phyloP scores from a whole-genome alignment of 2,329 filamentous ascomycete genomes.

The Penicillium glabrum region DNA sequence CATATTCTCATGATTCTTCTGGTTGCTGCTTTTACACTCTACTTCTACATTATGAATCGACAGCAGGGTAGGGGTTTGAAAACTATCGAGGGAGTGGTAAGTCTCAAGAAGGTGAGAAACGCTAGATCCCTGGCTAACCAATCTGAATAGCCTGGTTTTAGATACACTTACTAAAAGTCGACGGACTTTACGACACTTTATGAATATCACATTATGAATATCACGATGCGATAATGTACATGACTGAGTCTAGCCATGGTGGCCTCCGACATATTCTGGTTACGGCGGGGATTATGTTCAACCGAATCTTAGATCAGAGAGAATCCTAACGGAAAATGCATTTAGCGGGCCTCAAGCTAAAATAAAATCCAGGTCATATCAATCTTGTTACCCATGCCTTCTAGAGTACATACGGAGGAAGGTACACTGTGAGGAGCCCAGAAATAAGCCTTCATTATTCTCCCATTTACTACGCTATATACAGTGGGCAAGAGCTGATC shows the following conservation, averaged over 20 bases:
- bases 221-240: not conserved
- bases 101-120: constrained; percentile 1
- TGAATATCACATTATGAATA: not conserved
- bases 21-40: constrained; percentile 52
- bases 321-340: not conserved
- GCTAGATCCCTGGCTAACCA: not conserved
- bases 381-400: too few species aligned
- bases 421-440: too few species aligned
- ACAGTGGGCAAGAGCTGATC: too few species aligned
- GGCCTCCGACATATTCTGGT: not conserved
- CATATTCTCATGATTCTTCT: constrained; percentile 60
- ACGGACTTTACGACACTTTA: not conserved
- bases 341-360: not conserved
- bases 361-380: not conserved
- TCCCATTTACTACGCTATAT: too few species aligned
- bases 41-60: constrained; percentile 56
- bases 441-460: too few species aligned
- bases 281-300: not conserved
- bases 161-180: constrained; percentile 33
- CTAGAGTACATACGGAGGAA: too few species aligned
- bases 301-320: not conserved
- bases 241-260: not conserved
- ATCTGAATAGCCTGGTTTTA: constrained; percentile 28
- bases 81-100: constrained; percentile 51
- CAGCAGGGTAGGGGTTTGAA: constrained; percentile 48